Evolutionary conservation across 352 stramenopile species (phyloP), one percentile per base, ranked within the genome.

Genomic region (Pythium aristosporum): DNA sequence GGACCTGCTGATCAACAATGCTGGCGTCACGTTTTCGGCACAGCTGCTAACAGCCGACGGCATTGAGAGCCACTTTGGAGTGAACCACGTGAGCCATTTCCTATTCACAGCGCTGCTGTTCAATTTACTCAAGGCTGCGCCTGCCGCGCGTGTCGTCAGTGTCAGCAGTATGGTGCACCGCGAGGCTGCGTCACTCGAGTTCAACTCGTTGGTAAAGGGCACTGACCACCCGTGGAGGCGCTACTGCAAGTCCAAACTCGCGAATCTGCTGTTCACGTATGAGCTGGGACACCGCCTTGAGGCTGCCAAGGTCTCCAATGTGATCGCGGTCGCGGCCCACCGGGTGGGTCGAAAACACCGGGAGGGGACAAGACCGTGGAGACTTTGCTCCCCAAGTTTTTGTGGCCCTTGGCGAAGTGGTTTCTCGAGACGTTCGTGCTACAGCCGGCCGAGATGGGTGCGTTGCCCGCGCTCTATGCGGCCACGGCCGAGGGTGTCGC

Each of bases 11-110:
- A 73, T 94, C 55, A 91, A 89, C 74, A 92, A n/a, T n/a, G n/a
- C n/a, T n/a, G n/a, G n/a, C n/a, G n/a, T n/a, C n/a, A n/a, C n/a
- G n/a, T n/a, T n/a, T 91, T 49, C 78, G 18, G 10, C 43, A 12
- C 61, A 82, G 46, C 49, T 57, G 15, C 48, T 76, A 20, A 81
- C 71, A 5, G 30, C 30, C 0, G 69, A 87, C 42, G 82, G 77
- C 5, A 49, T 80, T 20, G 82, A 92, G 58, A 63, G 62, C n/a
- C 83, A 92, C 37, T 92, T 94, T 61, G 83, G 71, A 0, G 81
- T 75, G 30, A 94, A 94, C 68, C 75, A 94, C 59, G 30, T 94
- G 39, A 81, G 77, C 8, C 80, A 90, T 60, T 91, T 94, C 62
- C 63, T 72, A n/a, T 58, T 94, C 16, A 91, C 82, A n/a, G 67